Percentiles rank a stretch among this genome's conserved stretches.
Conservation (phyloP, 768 basidiomycete genomes). For the Termitomyces sp. region DNA sequence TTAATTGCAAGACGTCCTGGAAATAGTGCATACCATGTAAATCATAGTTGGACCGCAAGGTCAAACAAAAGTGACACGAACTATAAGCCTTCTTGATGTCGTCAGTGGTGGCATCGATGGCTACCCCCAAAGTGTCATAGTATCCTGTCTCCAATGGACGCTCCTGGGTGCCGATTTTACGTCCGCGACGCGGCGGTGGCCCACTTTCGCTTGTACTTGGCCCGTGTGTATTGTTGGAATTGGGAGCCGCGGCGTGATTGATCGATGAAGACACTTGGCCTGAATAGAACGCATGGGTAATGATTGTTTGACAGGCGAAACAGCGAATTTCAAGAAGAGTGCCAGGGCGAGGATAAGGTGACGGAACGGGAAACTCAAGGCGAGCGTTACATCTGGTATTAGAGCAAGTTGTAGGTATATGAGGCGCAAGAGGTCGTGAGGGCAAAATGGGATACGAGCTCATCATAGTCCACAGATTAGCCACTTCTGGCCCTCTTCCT, state of each 20-base stretch:
- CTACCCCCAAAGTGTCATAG: slow-evolving; percentile 79
- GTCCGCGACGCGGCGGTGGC: slow-evolving; percentile 37
- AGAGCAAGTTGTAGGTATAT: slow-evolving; percentile 58
- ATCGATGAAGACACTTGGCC: slow-evolving; percentile 42
- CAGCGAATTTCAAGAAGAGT: slow-evolving; percentile 66
- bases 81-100: slow-evolving; percentile 93
- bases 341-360: slow-evolving; percentile 47
- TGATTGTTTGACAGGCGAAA: slow-evolving; percentile 55
- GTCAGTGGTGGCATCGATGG: slow-evolving; percentile 69
- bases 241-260: background rate
- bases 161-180: slow-evolving; percentile 88
- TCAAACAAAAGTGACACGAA: slow-evolving; percentile 25
- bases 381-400: slow-evolving; percentile 40
- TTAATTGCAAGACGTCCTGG: slow-evolving; percentile 82
- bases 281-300: slow-evolving; percentile 65
- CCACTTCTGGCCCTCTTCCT: background rate
- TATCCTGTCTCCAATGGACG: slow-evolving; percentile 86
- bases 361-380: slow-evolving; percentile 68
- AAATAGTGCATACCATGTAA: background rate
- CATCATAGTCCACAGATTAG: slow-evolving; percentile 25
- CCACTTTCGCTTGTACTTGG: slow-evolving; percentile 19
- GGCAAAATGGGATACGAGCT: slow-evolving; percentile 46
- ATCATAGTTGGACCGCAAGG: background rate
- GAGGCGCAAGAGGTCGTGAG: slow-evolving; percentile 63
- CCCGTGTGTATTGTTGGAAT: slow-evolving; percentile 15